Conservation (phyloP, 78 protist genomes). For the Diacronema lutheri region DNA sequence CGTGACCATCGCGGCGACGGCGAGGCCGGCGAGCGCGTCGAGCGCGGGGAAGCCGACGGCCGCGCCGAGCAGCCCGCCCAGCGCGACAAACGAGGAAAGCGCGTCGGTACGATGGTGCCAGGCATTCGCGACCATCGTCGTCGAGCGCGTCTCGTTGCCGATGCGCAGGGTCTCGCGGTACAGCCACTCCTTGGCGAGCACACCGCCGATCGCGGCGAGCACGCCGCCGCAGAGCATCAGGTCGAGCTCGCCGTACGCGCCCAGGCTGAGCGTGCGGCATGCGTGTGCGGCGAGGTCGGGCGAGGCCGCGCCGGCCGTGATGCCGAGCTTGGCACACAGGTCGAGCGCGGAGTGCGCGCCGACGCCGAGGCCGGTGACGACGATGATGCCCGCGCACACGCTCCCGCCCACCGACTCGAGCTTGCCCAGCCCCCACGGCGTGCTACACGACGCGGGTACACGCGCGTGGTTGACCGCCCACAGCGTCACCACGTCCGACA, state of each 20-base stretch:
- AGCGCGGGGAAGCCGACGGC: neutral
- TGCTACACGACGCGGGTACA: neutral
- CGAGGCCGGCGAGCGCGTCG: conserved; percentile 2
- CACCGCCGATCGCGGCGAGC: neutral
- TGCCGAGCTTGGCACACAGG: neutral
- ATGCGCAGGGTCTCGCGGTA: conserved; percentile 9
- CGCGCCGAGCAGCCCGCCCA: conserved; percentile 9
- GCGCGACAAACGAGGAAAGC: conserved; percentile 10
- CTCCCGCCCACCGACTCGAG: conserved; percentile 7
- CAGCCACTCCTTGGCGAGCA: conserved; percentile 25
- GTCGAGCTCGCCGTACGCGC: neutral
- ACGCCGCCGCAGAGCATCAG: neutral
- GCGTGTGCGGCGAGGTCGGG: neutral
- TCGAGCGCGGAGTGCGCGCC: neutral
- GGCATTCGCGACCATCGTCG: conserved; percentile 17
- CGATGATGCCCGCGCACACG: neutral
- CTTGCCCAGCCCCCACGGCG: conserved; percentile 29
- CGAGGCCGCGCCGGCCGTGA: neutral
- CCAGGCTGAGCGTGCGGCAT: no score
- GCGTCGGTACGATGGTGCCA: conserved; percentile 31
- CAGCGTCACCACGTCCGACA: conserved; percentile 24
- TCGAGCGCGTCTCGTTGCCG: neutral
- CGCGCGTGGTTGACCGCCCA: neutral
- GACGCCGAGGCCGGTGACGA: neutral
- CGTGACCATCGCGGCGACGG: neutral